Conservation (phyloP, 2,329 filamentous ascomycete genomes). For the Fusarium nygamai region DNA sequence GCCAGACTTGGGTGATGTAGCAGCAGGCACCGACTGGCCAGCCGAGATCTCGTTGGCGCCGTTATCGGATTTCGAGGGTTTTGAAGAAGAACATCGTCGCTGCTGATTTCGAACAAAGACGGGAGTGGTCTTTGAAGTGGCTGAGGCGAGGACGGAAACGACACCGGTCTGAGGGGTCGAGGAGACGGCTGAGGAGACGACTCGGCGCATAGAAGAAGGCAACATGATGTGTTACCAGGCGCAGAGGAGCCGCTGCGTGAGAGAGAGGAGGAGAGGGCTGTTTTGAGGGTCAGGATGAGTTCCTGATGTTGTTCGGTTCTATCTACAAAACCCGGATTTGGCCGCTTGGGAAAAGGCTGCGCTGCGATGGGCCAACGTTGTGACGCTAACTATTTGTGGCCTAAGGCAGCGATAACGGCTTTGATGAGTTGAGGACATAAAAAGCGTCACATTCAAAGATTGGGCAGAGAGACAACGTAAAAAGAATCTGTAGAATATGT, state of each 20-base stretch:
- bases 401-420: conserved; percentile 50
- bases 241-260: conserved; percentile 30
- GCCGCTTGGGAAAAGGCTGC: conserved; percentile 51
- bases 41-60: conserved; percentile 62
- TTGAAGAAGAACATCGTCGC: conserved; percentile 68
- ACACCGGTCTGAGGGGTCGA: conserved; percentile 57
- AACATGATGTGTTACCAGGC: conserved; percentile 56
- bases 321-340: conserved; percentile 51
- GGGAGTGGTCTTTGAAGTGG: conserved; percentile 52
- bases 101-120: conserved; percentile 57
- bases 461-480: neutral
- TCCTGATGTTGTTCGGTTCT: conserved; percentile 49
- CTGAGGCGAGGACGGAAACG: conserved; percentile 54
- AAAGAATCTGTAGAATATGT: neutral
- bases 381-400: conserved; percentile 47
- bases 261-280: conserved; percentile 28
- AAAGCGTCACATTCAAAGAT: neutral
- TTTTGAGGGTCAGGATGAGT: conserved; percentile 42
- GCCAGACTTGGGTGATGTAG: conserved; percentile 54
- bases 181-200: conserved; percentile 58
- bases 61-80: conserved; percentile 69
- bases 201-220: conserved; percentile 66
- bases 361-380: conserved; percentile 34
- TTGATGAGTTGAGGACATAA: neutral
- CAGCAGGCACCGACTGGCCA: conserved; percentile 59